Evolutionary conservation across 1,139 yeast genomes (phyloP).

Genomic region (Arxiozyma slooffiae): DNA sequence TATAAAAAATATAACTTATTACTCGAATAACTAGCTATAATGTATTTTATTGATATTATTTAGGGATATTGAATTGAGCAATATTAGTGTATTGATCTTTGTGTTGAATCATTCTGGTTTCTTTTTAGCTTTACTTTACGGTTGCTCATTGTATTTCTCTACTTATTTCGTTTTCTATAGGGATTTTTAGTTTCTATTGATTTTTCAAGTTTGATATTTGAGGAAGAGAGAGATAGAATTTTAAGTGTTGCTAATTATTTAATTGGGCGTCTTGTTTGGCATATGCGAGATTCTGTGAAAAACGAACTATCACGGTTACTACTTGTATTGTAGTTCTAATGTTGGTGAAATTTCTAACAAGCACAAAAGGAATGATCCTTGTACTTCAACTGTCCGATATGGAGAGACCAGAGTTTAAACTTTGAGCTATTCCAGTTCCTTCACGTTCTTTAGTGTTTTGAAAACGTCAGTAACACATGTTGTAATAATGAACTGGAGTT

Average conservation of each 20-base stretch:
- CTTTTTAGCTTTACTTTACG: no score
- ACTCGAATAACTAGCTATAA: neutral
- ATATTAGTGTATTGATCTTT: neutral
- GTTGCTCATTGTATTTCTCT: neutral
- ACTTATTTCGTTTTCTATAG: no score
- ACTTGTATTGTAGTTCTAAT: conserved; percentile 91
- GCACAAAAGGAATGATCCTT: conserved; percentile 34
- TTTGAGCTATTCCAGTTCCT: conserved; percentile 85
- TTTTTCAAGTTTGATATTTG: conserved; percentile 10
- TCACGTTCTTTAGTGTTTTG: conserved; percentile 79
- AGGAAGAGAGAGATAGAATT: conserved; percentile 9
- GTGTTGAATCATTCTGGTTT: no score
- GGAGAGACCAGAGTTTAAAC: conserved; percentile 65
- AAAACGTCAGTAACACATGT: conserved; percentile 65
- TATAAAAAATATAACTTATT: no score
- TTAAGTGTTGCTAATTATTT: conserved; percentile 10
- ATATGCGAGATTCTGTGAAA: conserved; percentile 4
- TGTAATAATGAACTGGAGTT: conserved; percentile 85
- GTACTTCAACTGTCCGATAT: conserved; percentile 48
- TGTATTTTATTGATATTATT: neutral
- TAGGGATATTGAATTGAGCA: neutral
- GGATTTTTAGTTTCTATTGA: neutral
- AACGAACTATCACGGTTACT: conserved; percentile 45
- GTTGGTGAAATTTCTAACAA: conserved; percentile 70
- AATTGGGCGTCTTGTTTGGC: conserved; percentile 5